Base-by-base conservation (phyloP, 179 eudicot species). In the Corrigiola litoralis region DNA sequence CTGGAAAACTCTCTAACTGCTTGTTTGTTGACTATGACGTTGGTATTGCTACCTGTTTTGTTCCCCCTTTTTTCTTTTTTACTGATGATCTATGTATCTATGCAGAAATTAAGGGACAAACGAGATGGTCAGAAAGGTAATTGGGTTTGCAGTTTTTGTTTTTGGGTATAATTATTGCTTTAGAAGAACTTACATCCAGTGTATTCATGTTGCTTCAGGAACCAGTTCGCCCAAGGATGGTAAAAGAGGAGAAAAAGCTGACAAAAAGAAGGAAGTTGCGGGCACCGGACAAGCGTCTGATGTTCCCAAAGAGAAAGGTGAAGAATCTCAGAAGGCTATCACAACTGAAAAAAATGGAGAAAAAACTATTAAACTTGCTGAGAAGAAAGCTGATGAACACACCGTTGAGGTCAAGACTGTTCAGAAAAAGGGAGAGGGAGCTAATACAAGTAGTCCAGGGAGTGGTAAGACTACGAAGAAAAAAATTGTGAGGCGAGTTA, bases 401-500 rank as follows among this genome's bases (percentile, higher is more conserved):
- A 76, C 61, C 24, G 73, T 37, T 47, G 82, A 70, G 37, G 77
- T 61, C 40, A 84, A 75, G 42, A 65, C 55, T 58, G 58, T 59
- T 54, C 81, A 60, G 58, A 72, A 80, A 63, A 72, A 66, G 66
- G 87, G 42, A 54, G 67, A 58, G 45, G 84, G 47, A 29, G 78
- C 51, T 65, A 55, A 54, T 48, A 25, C 81, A 21, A 69, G 54
- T 70, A 54, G 60, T 58, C 69, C 58, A 63, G 72, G 45, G 20
- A 55, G 42, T 78, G 62, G 27, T 4, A 82, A 85, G 72, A 52
- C 81, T 37, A 87, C 67, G 52, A 94, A 85, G 75, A 95, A 85
- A 78, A 95, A 82, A 69, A 75, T 90, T 68, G 76, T 90, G 70
- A 90, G 73, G 74, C 83, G 78, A 67, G 76, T 90, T 76, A 78